Evolutionary conservation across 2,329 filamentous ascomycete species (phyloP).

Genomic region (Coniochaeta sp.): DNA sequence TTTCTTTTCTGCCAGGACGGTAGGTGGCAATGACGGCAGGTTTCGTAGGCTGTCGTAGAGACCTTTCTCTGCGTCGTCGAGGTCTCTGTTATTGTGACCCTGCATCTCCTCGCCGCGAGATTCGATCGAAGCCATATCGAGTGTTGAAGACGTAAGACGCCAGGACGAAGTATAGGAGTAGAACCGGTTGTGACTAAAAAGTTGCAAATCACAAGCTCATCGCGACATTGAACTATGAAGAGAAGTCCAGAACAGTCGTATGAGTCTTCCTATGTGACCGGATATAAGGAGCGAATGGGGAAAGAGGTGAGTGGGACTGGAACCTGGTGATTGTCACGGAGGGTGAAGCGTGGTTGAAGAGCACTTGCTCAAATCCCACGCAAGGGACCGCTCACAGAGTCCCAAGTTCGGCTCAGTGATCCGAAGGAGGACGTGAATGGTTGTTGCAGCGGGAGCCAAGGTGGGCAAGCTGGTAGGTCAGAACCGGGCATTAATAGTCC

Average conservation of each 20-base stretch:
- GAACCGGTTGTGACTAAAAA: background rate
- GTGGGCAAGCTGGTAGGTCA: constrained; percentile 4
- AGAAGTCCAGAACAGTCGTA: background rate
- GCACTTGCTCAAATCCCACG: background rate
- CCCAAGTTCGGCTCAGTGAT: constrained; percentile 12
- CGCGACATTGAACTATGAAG: background rate
- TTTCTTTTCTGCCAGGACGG: constrained; percentile 14
- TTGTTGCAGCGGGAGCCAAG: constrained; percentile 10
- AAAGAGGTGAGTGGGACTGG: background rate
- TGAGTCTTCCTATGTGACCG: background rate
- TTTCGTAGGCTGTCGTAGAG: constrained; percentile 19
- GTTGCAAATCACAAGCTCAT: background rate
- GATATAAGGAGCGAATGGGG: background rate
- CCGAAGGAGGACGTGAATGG: constrained; percentile 7
- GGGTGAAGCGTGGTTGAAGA: background rate
- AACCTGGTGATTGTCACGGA: background rate
- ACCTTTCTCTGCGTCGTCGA: constrained; percentile 27
- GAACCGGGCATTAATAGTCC: background rate
- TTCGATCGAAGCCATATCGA: constrained; percentile 15
- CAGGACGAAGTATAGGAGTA: background rate
- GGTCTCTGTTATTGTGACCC: constrained; percentile 2
- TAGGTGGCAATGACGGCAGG: constrained; percentile 15
- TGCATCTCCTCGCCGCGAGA: constrained; percentile 4
- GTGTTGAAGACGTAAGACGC: background rate
- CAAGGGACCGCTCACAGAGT: constrained; percentile 11